These are phyloP conservation scores for Cystobasidium tubakii DNA, from an alignment of 768 basidiomycete genomes.

Conservation along the genomic window DNA sequence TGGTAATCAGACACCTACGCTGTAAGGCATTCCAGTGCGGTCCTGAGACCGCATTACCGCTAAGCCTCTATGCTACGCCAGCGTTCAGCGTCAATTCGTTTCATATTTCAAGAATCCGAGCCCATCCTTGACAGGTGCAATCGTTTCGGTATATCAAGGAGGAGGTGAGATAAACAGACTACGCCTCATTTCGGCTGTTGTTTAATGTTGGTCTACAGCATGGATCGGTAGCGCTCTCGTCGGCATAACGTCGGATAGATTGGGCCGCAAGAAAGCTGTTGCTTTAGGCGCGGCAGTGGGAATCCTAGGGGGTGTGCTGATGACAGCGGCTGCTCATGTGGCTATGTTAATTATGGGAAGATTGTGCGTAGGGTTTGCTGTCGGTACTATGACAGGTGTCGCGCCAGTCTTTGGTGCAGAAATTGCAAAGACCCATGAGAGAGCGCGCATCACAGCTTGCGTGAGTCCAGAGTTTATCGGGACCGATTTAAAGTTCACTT, in stretches of 20 bases:
- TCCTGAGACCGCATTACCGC: background rate
- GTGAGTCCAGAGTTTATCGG: background rate
- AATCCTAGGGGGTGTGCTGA: conserved; percentile 6
- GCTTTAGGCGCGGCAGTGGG: background rate
- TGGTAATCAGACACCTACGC: background rate
- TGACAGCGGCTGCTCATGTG: conserved; percentile 28
- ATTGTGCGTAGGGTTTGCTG: conserved; percentile 20
- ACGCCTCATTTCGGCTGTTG: background rate
- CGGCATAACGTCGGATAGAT: conserved; percentile 6
- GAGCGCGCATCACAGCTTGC: conserved; percentile 20
- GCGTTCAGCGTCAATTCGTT: background rate
- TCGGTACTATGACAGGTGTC: conserved; percentile 26
- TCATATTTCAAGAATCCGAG: conserved; percentile 1
- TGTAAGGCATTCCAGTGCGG: background rate
- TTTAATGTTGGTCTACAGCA: background rate
- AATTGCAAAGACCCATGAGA: conserved; percentile 29
- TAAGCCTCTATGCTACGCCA: background rate
- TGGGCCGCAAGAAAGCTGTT: conserved; percentile 9
- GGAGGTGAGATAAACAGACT: background rate
- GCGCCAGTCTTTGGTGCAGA: conserved; percentile 27
- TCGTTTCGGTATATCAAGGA: conserved; percentile 34
- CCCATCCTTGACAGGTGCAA: conserved; percentile 11
- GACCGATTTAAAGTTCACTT: no score
- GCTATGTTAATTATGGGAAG: conserved; percentile 28
- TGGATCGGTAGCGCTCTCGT: conserved; percentile 24